These are phyloP conservation scores for Pichia norvegensis DNA, from an alignment of 1,139 yeast species.

Conservation along the genomic window DNA sequence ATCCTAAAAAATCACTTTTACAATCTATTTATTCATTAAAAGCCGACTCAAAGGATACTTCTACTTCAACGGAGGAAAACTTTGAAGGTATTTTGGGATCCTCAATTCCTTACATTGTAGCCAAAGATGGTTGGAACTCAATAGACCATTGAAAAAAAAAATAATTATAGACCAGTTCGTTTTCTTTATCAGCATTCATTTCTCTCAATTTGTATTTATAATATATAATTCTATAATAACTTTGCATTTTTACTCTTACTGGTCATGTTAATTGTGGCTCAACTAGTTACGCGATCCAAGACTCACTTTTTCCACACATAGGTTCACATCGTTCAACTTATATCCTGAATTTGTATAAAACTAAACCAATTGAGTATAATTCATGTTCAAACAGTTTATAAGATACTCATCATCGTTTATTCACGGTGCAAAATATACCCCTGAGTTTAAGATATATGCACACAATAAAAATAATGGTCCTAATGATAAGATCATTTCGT, in stretches of 20 bases:
- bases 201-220: neutral
- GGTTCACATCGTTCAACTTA: too few relatives aligned
- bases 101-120: conserved; percentile 27
- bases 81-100: conserved; percentile 28
- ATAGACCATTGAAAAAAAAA: conserved; percentile 12
- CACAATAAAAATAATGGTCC: conserved; percentile 32
- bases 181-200: neutral
- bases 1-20: conserved; percentile 18
- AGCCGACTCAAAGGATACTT: conserved; percentile 7
- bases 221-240: too few relatives aligned
- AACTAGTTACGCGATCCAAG: too few relatives aligned
- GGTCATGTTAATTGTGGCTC: too few relatives aligned
- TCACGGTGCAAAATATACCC: conserved; percentile 37
- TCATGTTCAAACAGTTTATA: neutral
- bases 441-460: conserved; percentile 37
- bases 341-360: too few relatives aligned
- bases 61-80: conserved; percentile 10
- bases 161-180: too few relatives aligned
- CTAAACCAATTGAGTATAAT: too few relatives aligned
- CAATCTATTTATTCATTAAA: conserved; percentile 18
- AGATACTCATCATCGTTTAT: conserved; percentile 25
- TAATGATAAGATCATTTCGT: conserved; percentile 50
- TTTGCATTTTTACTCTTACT: neutral
- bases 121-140: conserved; percentile 26
- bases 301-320: too few relatives aligned